Conservation (phyloP, 208 protist genomes). For the Crithidia brevicula region DNA sequence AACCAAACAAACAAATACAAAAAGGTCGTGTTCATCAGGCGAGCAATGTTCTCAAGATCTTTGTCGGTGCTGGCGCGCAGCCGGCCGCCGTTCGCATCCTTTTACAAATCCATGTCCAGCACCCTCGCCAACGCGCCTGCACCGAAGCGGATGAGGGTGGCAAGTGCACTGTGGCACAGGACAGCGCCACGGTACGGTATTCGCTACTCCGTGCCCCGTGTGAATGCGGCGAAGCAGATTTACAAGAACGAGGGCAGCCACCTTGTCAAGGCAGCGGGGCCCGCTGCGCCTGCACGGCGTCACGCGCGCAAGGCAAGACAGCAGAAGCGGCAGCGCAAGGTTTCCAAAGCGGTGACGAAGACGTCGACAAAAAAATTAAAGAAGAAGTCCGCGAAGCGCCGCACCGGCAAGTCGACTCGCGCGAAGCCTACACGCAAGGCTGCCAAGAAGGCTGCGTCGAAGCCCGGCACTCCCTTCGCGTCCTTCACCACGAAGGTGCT, state of each 20-base stretch:
- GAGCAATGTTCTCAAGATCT: constrained; percentile 32
- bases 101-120: constrained; percentile 25
- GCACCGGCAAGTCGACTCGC: background rate
- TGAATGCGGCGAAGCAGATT: constrained; percentile 20
- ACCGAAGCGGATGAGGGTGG: constrained; percentile 20
- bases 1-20: too few species aligned
- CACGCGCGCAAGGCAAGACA: background rate
- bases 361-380: background rate
- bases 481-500: constrained; percentile 33
- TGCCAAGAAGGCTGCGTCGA: background rate
- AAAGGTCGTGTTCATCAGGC: too few species aligned
- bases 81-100: constrained; percentile 34
- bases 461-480: constrained; percentile 19
- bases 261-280: background rate
- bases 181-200: constrained; percentile 25
- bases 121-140: background rate
- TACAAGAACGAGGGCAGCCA: constrained; percentile 7
- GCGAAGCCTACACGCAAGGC: constrained; percentile 3
- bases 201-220: constrained; percentile 22
- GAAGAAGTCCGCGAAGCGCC: background rate
- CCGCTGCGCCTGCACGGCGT: background rate
- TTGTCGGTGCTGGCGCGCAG: constrained; percentile 16
- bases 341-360: constrained; percentile 1
- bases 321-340: too few species aligned
- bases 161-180: constrained; percentile 22